Conservation (phyloP, 1,284 basidiomycete species). For the Irpex lacteus region DNA sequence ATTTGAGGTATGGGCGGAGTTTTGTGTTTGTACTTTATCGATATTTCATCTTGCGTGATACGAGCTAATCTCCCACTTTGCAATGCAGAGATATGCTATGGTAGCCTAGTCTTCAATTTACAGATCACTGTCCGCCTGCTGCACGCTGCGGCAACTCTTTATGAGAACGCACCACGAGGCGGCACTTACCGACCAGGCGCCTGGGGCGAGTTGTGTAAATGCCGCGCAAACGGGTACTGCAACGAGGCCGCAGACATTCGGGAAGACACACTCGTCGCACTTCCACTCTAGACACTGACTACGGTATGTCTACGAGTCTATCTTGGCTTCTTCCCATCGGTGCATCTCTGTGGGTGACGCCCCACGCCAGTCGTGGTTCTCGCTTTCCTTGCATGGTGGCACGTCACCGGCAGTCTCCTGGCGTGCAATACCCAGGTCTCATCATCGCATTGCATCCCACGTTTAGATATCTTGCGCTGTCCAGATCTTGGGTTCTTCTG, state of each 20-base stretch:
- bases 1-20: too few species aligned
- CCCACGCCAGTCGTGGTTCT: background rate
- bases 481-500: background rate
- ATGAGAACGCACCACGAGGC: background rate
- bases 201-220: too few species aligned
- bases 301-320: background rate
- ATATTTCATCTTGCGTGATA: too few species aligned
- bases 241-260: too few species aligned
- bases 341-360: background rate
- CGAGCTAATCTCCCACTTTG: too few species aligned
- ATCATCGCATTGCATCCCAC: background rate
- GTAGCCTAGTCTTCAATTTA: background rate
- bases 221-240: too few species aligned
- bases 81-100: too few species aligned
- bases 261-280: too few species aligned
- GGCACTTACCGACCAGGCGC: background rate
- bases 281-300: background rate
- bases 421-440: background rate
- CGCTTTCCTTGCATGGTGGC: background rate
- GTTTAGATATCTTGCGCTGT: background rate
- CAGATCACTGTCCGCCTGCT: background rate
- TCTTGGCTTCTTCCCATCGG: background rate
- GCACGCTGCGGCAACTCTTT: background rate
- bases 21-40: too few species aligned
- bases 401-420: background rate